These are phyloP conservation scores for Aureobasidium namibiae DNA, from an alignment of 2,329 filamentous ascomycete species.

Conservation along the genomic window DNA sequence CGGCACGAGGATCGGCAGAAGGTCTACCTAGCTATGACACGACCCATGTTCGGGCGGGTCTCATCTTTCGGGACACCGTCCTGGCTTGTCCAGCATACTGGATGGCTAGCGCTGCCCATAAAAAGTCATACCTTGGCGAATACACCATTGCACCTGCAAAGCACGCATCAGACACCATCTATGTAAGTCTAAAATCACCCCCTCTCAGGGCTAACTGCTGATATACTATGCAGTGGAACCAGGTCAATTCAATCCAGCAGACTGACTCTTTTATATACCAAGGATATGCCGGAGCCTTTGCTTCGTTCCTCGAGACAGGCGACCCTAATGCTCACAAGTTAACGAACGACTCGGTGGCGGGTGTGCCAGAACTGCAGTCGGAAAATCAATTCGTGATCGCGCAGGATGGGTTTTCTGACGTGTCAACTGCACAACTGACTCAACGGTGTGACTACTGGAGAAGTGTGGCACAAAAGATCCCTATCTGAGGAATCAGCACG, in stretches of 20 bases:
- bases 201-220: neutral
- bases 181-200: neutral
- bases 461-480: slow-evolving; percentile 37
- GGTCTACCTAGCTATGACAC: slow-evolving; percentile 41
- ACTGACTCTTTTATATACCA: slow-evolving; percentile 47
- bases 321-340: slow-evolving; percentile 52
- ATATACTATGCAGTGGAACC: slow-evolving; percentile 46
- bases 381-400: slow-evolving; percentile 46
- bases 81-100: slow-evolving; percentile 54
- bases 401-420: slow-evolving; percentile 36
- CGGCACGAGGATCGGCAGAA: slow-evolving; percentile 39
- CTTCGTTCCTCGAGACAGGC: slow-evolving; percentile 52
- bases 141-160: slow-evolving; percentile 46
- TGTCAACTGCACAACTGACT: slow-evolving; percentile 32
- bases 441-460: slow-evolving; percentile 48
- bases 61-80: slow-evolving; percentile 51
- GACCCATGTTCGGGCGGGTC: slow-evolving; percentile 44
- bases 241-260: slow-evolving; percentile 44
- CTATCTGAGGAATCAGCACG: slow-evolving; percentile 28
- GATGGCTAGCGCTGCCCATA: slow-evolving; percentile 40
- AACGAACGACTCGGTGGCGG: slow-evolving; percentile 35
- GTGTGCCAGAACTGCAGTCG: slow-evolving; percentile 37
- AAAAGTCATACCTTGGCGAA: slow-evolving; percentile 47
- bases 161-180: neutral
- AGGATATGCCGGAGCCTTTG: slow-evolving; percentile 51